Conservation (phyloP, 305 asterid genomes). For the Plantago coronopus region DNA sequence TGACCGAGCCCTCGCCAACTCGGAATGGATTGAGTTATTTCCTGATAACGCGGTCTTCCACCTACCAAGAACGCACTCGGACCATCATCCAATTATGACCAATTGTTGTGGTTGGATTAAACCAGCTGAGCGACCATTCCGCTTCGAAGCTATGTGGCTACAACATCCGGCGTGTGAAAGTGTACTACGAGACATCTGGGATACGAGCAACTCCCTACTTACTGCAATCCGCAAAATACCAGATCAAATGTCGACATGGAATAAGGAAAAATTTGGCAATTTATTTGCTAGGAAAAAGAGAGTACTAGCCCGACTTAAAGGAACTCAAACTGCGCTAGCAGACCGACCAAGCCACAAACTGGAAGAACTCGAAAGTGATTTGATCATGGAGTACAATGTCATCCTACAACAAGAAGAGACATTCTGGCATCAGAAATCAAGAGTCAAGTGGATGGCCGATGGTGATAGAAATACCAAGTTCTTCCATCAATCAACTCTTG, state of each 20-base stretch:
- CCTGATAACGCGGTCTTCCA: neutral
- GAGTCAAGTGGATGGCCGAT: neutral
- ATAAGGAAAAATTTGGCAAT: neutral
- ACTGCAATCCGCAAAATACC: neutral
- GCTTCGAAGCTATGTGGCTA: neutral
- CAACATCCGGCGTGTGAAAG: neutral
- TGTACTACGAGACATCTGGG: neutral
- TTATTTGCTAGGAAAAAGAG: neutral
- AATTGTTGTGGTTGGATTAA: too few species aligned
- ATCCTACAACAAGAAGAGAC: neutral
- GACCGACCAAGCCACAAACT: neutral
- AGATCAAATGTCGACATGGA: neutral
- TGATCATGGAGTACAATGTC: neutral
- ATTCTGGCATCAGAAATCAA: neutral
- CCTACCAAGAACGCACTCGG: neutral
- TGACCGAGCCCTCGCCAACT: neutral
- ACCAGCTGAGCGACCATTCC: neutral
- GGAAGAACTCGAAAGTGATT: neutral
- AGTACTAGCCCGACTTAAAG: neutral
- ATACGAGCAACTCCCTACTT: neutral
- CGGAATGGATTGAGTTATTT: neutral
- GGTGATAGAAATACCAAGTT: neutral
- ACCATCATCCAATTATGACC: neutral
- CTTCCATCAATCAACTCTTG: neutral
- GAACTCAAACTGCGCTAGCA: neutral